phyloP scores from a whole-genome alignment of 2,329 filamentous ascomycete species.

The Arachnomyces sp. region DNA sequence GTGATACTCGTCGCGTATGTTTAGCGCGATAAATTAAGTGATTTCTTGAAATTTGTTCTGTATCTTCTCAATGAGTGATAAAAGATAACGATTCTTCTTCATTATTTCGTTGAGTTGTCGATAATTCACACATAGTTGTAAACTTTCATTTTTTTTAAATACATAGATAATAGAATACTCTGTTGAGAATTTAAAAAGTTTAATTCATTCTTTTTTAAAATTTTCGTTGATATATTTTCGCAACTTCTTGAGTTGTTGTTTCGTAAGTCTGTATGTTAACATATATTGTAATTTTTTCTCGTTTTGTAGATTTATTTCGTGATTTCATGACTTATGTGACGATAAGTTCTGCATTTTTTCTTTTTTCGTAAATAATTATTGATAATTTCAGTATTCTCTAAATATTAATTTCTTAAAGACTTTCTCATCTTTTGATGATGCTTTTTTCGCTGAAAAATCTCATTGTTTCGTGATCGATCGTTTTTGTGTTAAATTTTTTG shows the following conservation, averaged over 20 bases:
- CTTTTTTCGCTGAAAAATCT: too few relatives aligned
- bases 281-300: too few relatives aligned
- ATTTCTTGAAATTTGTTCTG: slow-evolving; percentile 12
- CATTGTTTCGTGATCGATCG: too few relatives aligned
- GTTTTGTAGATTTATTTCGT: too few relatives aligned
- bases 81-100: slow-evolving; percentile 19
- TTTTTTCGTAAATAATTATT: too few relatives aligned
- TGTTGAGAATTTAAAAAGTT: slow-evolving; percentile 1
- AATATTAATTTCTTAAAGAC: too few relatives aligned
- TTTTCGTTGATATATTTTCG: slow-evolving; percentile 3
- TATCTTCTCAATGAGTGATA: slow-evolving; percentile 18
- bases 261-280: too few relatives aligned
- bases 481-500: too few relatives aligned
- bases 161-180: slow-evolving; percentile 14
- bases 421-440: too few relatives aligned
- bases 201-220: slow-evolving; percentile 5
- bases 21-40: slow-evolving; percentile 15
- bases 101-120: slow-evolving; percentile 18
- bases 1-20: slow-evolving; percentile 19
- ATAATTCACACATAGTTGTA: slow-evolving; percentile 18
- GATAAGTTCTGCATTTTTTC: too few relatives aligned
- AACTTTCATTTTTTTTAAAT: slow-evolving; percentile 15
- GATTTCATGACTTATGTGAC: too few relatives aligned
- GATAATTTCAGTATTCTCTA: too few relatives aligned
- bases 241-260: not conserved